These are phyloP conservation scores for Penicillium robsamsonii DNA, from an alignment of 495 filamentous ascomycete species.

Conservation along the genomic window DNA sequence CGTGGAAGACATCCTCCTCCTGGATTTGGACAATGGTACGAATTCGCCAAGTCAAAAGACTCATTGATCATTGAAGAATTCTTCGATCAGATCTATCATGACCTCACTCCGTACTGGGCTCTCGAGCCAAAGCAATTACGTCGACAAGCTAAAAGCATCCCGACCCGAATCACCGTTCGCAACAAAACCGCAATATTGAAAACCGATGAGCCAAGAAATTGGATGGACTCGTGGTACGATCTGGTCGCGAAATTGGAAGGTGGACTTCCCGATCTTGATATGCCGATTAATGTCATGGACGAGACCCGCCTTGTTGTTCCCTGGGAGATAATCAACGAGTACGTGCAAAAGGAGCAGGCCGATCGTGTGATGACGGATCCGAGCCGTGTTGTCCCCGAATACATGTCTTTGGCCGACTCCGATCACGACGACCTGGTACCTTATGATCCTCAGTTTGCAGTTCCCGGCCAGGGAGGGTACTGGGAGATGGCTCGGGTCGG, in stretches of 20 bases:
- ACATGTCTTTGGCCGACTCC: slow-evolving; percentile 10
- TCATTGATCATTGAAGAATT: slow-evolving; percentile 57
- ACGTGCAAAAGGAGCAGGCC: slow-evolving; percentile 50
- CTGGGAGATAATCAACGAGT: slow-evolving; percentile 61
- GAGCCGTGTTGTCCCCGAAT: slow-evolving; percentile 32
- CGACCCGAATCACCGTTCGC: slow-evolving; percentile 16
- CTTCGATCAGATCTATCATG: slow-evolving; percentile 55
- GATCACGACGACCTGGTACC: slow-evolving; percentile 11
- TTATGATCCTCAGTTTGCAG: slow-evolving; percentile 2
- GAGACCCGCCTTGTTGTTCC: slow-evolving; percentile 63
- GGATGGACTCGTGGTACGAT: slow-evolving; percentile 32
- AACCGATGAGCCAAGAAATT: slow-evolving; percentile 1
- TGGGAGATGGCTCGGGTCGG: slow-evolving; percentile 56
- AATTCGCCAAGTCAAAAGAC: slow-evolving; percentile 54
- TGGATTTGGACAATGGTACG: slow-evolving; percentile 66
- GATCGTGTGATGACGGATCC: background rate
- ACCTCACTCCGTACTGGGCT: slow-evolving; percentile 64
- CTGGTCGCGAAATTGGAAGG: slow-evolving; percentile 56
- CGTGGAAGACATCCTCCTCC: slow-evolving; percentile 50
- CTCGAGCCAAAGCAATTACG: slow-evolving; percentile 45
- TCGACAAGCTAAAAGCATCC: slow-evolving; percentile 6
- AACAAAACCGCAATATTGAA: slow-evolving; percentile 7
- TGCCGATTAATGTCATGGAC: slow-evolving; percentile 66
- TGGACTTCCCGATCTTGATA: slow-evolving; percentile 64
- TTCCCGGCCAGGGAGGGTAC: slow-evolving; percentile 27